Percentiles rank a stretch among this genome's conserved stretches.
Evolutionary conservation across 768 basidiomycete genomes (phyloP).

Genomic region (Boletus coccyginus): DNA sequence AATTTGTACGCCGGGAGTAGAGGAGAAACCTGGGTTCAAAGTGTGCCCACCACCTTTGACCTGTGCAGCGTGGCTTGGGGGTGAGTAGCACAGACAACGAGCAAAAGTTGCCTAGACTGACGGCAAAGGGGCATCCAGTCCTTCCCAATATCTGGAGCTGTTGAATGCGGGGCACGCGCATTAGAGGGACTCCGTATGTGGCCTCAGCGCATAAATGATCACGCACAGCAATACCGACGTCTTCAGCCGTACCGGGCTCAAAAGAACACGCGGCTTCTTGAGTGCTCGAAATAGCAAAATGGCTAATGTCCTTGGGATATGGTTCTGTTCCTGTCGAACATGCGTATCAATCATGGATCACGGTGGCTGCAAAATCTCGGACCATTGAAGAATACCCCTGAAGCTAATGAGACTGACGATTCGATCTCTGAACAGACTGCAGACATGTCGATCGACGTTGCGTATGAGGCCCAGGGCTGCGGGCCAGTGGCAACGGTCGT

Average conservation of each 20-base stretch:
- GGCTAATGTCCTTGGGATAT: constrained; percentile 43
- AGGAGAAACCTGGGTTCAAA: constrained; percentile 55
- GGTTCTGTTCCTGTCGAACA: constrained; percentile 15
- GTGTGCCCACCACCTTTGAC: constrained; percentile 65
- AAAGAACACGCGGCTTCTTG: constrained; percentile 51
- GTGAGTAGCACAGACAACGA: neutral
- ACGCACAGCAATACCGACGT: constrained; percentile 49
- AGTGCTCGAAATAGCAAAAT: constrained; percentile 50
- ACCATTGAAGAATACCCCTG: constrained; percentile 26
- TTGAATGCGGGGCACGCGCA: neutral
- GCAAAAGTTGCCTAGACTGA: constrained; percentile 23
- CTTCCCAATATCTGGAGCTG: constrained; percentile 49
- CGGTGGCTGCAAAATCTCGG: neutral
- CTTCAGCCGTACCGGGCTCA: constrained; percentile 54
- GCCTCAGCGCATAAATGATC: neutral
- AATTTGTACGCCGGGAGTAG: constrained; percentile 59
- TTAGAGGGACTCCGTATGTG: neutral
- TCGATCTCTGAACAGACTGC: constrained; percentile 21
- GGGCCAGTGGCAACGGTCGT: neutral
- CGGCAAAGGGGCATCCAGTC: constrained; percentile 52
- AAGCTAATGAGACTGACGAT: constrained; percentile 16
- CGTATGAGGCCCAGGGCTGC: neutral
- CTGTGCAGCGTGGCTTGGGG: constrained; percentile 26
- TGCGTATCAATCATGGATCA: constrained; percentile 7
- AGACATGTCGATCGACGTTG: constrained; percentile 1